Base-by-base conservation (phyloP, 495 filamentous ascomycete genomes). In the Aspergillus avenaceus region DNA sequence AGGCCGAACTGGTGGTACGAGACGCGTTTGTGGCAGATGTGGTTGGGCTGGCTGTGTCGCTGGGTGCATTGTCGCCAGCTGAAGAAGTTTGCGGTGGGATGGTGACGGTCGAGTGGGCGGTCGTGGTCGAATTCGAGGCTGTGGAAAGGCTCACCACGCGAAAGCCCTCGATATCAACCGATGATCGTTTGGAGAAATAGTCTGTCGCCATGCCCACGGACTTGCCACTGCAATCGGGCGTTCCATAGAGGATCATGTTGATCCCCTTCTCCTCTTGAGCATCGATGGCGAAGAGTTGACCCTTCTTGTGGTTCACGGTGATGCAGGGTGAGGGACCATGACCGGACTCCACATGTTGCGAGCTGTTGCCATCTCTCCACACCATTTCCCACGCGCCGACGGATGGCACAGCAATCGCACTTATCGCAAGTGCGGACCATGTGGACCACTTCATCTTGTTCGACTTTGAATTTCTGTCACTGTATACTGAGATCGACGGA, bases 181-280 rank as follows among this genome's bases (percentile, higher is more conserved):
- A 55, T 16, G 56, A 8, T 5, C 45, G 49, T 44, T 58, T 63
- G 0, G 44, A 34, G 26, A 52, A 63, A 0, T 12, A 16, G 37
- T 55, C 51, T 4, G 56, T 59, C 21, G 60, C 56, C 44, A 18
- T 47, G 0, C 60, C 60, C 8, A 50, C 51, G 1, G 54, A 9
- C 0, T 57, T 32, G 4, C 56, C 60, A 4, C 28, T 31, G 49
- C 60, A 63, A 3, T 55, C 38, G 18, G 29, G 22, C 22, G 53
- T 60, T 1, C 41, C 44, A 47, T 53, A 63, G 1, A 63, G 41
- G 4, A 60, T 47, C 56, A 63, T 63, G 31, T 60, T 60, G 52
- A 63, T 63, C 8, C 47, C 52, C 8, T 32, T 22, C 16, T 58
- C 54, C 27, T 51, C 56, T 19, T 60, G 23, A 21, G 48, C 40